phyloP scores from a whole-genome alignment of 345 rosid genomes.

The Citrus medica region DNA sequence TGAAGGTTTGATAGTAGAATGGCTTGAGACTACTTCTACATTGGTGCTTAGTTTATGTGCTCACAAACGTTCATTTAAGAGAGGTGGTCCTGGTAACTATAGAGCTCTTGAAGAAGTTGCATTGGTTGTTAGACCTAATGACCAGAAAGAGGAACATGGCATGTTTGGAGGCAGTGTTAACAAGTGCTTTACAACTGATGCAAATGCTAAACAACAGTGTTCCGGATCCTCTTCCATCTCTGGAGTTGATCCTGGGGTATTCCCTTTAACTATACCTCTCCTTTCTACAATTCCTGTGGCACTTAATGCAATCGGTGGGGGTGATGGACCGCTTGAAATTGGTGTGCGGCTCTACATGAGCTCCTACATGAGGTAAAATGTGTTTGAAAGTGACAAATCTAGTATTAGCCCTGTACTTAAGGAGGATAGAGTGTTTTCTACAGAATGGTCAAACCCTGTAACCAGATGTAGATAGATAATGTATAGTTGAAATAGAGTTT shows the following conservation, averaged over 20 bases:
- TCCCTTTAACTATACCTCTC: constrained; percentile 60
- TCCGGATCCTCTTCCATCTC: constrained; percentile 13
- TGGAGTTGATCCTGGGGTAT: constrained; percentile 48
- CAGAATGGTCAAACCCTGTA: constrained; percentile 14
- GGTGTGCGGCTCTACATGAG: constrained; percentile 67
- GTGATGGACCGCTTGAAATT: constrained; percentile 71
- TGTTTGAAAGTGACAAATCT: constrained; percentile 11
- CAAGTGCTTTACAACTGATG: constrained; percentile 1
- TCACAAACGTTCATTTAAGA: constrained; percentile 40
- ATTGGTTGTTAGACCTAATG: constrained; percentile 47
- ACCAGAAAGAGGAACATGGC: constrained; percentile 29
- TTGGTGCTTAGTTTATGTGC: constrained; percentile 50
- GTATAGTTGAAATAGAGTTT: constrained; percentile 27
- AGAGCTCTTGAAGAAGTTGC: constrained; percentile 59
- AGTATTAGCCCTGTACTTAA: constrained; percentile 10
- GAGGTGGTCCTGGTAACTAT: constrained; percentile 33
- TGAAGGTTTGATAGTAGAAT: constrained; percentile 70
- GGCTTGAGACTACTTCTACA: constrained; percentile 81
- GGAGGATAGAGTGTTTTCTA: constrained; percentile 11
- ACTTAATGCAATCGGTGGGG: constrained; percentile 79
- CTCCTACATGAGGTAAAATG: constrained; percentile 51
- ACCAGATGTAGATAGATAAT: constrained; percentile 29
- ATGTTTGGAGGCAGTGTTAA: neutral
- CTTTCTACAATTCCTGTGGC: constrained; percentile 83
- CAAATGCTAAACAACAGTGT: neutral